phyloP scores from a whole-genome alignment of 257 asterid genomes.

The Solanum paucissectum region DNA sequence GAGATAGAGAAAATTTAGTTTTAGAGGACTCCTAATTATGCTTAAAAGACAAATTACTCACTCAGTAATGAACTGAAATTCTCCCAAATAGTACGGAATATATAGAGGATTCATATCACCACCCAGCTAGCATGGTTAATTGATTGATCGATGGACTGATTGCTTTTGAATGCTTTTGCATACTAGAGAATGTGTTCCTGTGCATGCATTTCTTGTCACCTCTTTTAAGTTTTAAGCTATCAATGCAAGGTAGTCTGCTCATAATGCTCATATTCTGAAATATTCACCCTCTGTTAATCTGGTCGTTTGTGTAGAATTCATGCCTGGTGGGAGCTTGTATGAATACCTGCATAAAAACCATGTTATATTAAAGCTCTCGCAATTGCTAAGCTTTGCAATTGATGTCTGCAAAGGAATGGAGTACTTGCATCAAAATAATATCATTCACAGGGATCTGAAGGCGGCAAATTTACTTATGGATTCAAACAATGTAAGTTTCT shows the following conservation, averaged over 20 bases:
- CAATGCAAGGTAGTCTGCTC: not conserved
- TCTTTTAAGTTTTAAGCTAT: not conserved
- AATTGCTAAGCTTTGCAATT: constrained; percentile 61
- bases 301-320: constrained; percentile 46
- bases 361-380: constrained; percentile 44
- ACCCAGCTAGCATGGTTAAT: not conserved
- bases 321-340: constrained; percentile 82
- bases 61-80: not conserved
- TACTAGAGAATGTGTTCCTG: not conserved
- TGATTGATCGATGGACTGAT: not conserved
- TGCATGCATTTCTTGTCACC: not conserved
- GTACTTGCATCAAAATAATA: constrained; percentile 67
- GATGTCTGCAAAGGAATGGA: constrained; percentile 95
- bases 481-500: constrained; percentile 40
- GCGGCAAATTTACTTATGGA: constrained; percentile 85
- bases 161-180: not conserved
- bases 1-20: not conserved
- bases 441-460: constrained; percentile 87
- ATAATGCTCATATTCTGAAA: not conserved
- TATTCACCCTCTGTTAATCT: not conserved
- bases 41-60: not conserved
- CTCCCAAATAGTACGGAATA: not conserved
- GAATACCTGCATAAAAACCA: constrained; percentile 65
- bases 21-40: not conserved
- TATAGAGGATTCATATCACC: not conserved